Base-by-base conservation (phyloP, 2,329 filamentous ascomycete genomes). In the Uncinocarpus reesii region DNA sequence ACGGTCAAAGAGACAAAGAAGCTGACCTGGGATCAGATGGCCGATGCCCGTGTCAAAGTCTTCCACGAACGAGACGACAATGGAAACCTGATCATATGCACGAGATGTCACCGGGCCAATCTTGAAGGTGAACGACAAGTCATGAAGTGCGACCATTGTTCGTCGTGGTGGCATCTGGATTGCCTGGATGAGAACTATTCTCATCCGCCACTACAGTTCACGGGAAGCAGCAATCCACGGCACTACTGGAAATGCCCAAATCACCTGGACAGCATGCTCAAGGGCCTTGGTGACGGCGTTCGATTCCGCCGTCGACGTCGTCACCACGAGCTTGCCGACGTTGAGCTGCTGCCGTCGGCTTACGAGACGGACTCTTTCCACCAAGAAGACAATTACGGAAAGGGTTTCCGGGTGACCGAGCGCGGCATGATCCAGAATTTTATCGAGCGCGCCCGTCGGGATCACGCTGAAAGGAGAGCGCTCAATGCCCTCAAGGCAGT, bases 101-200 rank as follows among this genome's bases (percentile, higher is more conserved):
- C 83, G 61, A 71, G 72, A 37, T 96, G 90, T 68, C 75, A 58
- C 76, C 82, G 23, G 78, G 82, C 38, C 71, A 77, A 47, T 69
- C 70, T 53, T 75, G 75, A 57, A 79, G 84, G 21, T 31, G 46
- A 31, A 15, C 46, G 40, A 4, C 78, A 83, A 56, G 88, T 96
- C 58, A 83, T 95, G 56, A 80, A 84, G 38, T 98, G 90, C 70
- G 88, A 88, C 65, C 79, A 77, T 59, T 98, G 90, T 66, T 74
- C 78, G 10, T 75, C 86, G 28, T 77, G 82, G 60, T 98, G 89
- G 84, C 92, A 98, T 69, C 73, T 95, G 44, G 90, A 96, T 65
- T 98, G 92, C 66, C 71, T 94, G 13, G 82, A 93, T 61, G 86
- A 87, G 23, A 89, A 90, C 28, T 70, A 89, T 60, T 80, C 88